Base-by-base conservation (phyloP, 768 basidiomycete species). In the Tulasnella sp. region DNA sequence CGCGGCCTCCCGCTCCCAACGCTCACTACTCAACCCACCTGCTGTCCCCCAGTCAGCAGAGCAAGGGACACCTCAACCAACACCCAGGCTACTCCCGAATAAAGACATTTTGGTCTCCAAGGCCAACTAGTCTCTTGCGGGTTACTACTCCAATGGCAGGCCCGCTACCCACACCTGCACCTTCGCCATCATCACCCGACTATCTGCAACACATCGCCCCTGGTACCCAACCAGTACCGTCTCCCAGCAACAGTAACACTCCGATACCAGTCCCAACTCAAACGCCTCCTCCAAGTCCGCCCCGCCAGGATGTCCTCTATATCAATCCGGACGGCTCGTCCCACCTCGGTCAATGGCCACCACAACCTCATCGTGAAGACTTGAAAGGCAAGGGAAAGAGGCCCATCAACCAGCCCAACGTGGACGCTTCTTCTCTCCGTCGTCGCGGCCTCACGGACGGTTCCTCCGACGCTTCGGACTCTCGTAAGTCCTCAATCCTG, bases 181-280 rank as follows among this genome's bases (percentile, higher is more conserved):
- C 62, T 68, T 68, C 62, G 62, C 62, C 62, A 36, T 68, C 62
- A 31, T 68, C 34, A 1, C 31, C 18, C 62, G 27, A 36, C 52
- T 24, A 52, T 68, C 34, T 68, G 1, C 62, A 34, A 36, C 62
- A 36, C 62, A 68, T 68, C 16, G 62, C 62, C 34, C 62, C 27
- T 68, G 62, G 62, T 27, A 68, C 62, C 16, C n/a, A 34, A 36
- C 62, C 62, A 5, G 62, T 68, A 36, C 62, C 62, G 31, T 68
- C 62, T 18, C 31, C 62, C 31, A 68, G 62, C 62, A 68, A 68
- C 62, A 68, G 62, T 34, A 68, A 68, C 62, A 68, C 62, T 36
- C 62, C 62, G 62, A 68, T 68, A 68, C 62, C 62, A 68, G 62
- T 68, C 62, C 62, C 62, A 68, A 68, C 62, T 68, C 62, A 34